These are phyloP conservation scores for Geoglossum glabrum DNA, from an alignment of 495 filamentous ascomycete species.

Conservation along the genomic window DNA sequence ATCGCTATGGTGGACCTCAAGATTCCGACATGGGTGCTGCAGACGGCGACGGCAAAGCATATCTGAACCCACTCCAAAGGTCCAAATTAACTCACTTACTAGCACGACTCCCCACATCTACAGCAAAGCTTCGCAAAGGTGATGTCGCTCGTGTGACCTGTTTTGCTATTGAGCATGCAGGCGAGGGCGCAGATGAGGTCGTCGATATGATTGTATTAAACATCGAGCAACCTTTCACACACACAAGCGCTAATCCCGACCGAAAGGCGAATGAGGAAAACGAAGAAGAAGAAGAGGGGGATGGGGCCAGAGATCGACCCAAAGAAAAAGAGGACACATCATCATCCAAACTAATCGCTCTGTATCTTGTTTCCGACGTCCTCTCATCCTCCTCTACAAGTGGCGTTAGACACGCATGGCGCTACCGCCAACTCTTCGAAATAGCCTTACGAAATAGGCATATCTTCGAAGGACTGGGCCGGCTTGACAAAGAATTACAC, in stretches of 20 bases:
- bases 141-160: slow-evolving; percentile 73
- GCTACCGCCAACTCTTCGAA: slow-evolving; percentile 77
- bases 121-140: slow-evolving; percentile 56
- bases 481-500: slow-evolving; percentile 49
- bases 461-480: slow-evolving; percentile 66
- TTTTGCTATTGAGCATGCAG: slow-evolving; percentile 80
- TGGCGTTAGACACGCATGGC: slow-evolving; percentile 75
- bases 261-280: slow-evolving; percentile 12
- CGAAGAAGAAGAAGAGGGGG: slow-evolving; percentile 17
- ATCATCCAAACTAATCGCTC: slow-evolving; percentile 53
- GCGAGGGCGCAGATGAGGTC: slow-evolving; percentile 62
- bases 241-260: slow-evolving; percentile 37
- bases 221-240: slow-evolving; percentile 46
- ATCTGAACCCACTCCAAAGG: slow-evolving; percentile 68
- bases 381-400: slow-evolving; percentile 65
- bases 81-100: slow-evolving; percentile 65
- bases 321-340: slow-evolving; percentile 42
- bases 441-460: slow-evolving; percentile 41
- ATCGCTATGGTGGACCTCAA: slow-evolving; percentile 22
- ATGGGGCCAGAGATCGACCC: slow-evolving; percentile 17
- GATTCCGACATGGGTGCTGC: slow-evolving; percentile 19
- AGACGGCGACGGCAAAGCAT: slow-evolving; percentile 40
- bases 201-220: slow-evolving; percentile 75
- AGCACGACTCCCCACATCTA: slow-evolving; percentile 56
- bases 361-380: slow-evolving; percentile 79